phyloP scores from a whole-genome alignment of 306 rosid species.

The Albizia julibrissin region DNA sequence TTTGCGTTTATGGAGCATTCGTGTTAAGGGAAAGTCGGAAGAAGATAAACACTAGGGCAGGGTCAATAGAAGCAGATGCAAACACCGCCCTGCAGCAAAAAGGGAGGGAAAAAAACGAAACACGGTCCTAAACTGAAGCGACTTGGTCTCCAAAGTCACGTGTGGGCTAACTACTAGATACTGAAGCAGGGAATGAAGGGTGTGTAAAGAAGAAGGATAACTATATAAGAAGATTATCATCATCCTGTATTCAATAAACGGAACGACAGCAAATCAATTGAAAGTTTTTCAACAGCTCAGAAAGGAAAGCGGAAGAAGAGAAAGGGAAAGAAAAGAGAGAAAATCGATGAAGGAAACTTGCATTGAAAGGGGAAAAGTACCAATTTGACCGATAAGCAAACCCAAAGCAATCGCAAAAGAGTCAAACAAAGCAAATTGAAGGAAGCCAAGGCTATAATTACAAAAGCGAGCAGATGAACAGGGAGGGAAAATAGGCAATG shows the following conservation, averaged over 20 bases:
- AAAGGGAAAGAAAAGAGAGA: background rate
- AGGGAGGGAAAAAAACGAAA: background rate
- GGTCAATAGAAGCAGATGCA: background rate
- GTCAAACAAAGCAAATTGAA: background rate
- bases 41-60: background rate
- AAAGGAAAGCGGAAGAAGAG: slow-evolving; percentile 2
- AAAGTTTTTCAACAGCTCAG: background rate
- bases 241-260: background rate
- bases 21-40: background rate
- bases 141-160: background rate
- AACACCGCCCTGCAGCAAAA: background rate
- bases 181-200: background rate
- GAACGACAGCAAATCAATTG: background rate
- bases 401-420: background rate
- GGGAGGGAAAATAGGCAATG: background rate
- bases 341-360: background rate
- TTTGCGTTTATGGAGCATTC: background rate
- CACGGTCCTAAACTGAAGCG: background rate
- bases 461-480: background rate
- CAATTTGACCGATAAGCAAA: background rate
- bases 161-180: background rate
- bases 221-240: background rate
- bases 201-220: background rate
- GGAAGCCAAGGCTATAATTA: background rate
- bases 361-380: background rate